Evolutionary conservation across 352 stramenopile species (phyloP).

Genomic region (Globisporangium polare): DNA sequence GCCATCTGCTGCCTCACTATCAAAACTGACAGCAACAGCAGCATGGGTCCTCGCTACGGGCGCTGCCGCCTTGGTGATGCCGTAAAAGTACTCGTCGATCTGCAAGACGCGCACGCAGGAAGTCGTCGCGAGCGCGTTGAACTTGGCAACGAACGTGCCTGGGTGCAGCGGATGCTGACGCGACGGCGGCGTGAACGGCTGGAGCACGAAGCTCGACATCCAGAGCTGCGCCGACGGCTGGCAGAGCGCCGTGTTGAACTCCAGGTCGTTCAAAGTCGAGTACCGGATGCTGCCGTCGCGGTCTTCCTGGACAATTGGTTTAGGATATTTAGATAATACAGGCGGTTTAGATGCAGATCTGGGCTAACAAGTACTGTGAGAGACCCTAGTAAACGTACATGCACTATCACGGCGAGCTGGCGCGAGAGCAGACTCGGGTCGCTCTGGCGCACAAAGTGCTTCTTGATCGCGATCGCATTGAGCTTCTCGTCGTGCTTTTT

Average conservation of each 20-base stretch:
- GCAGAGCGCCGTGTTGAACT: conserved; percentile 49
- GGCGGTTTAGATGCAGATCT: not conserved
- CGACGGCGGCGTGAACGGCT: conserved; percentile 30
- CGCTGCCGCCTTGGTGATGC: conserved; percentile 13
- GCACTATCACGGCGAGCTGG: conserved; percentile 23
- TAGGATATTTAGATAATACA: conserved; percentile 6
- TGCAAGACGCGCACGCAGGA: conserved; percentile 45
- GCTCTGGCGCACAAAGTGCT: conserved; percentile 26
- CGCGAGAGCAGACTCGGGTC: conserved; percentile 19
- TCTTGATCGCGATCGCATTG: conserved; percentile 41
- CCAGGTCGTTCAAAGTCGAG: conserved; percentile 44
- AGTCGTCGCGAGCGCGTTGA: conserved; percentile 31
- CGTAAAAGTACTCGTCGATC: conserved; percentile 24
- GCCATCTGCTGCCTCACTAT: not conserved
- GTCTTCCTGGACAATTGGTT: conserved; percentile 34
- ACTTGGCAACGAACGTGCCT: conserved; percentile 58
- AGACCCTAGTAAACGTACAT: conserved; percentile 24
- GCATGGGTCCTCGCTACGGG: not conserved
- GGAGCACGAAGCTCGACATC: conserved; percentile 40
- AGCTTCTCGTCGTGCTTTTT: conserved; percentile 34
- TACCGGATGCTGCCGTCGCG: conserved; percentile 29
- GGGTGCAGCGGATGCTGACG: conserved; percentile 27
- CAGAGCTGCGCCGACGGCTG: conserved; percentile 43
- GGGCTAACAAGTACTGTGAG: too few species aligned
- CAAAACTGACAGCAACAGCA: not conserved